A percentile compares a stretch with the other conserved stretches of the same genome.
phyloP scores from a whole-genome alignment of 306 rosid species.

The Astragalus glycyphyllos region DNA sequence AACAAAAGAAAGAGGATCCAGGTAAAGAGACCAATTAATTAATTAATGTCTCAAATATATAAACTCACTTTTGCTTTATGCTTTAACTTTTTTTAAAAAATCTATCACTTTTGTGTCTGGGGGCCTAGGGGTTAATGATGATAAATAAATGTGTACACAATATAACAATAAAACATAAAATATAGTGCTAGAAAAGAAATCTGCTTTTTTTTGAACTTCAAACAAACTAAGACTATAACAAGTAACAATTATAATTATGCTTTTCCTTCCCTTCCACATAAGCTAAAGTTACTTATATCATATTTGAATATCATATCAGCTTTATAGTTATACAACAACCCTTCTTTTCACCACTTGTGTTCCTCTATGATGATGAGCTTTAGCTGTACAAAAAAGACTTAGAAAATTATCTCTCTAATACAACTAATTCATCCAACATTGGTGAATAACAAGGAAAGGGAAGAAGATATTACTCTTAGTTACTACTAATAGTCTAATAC shows the following conservation, averaged over 20 bases:
- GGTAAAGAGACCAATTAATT: conserved; percentile 33
- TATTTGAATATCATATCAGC: conserved; percentile 49
- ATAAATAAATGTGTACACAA: conserved; percentile 50
- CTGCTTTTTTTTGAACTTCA: conserved; percentile 38
- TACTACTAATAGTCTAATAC: conserved; percentile 17
- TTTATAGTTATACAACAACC: conserved; percentile 49
- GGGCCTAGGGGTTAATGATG: conserved; percentile 47
- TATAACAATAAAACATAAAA: conserved; percentile 38
- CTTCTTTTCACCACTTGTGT: too few species aligned
- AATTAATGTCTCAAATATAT: conserved; percentile 16
- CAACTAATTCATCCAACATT: conserved; percentile 46
- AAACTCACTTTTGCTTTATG: conserved; percentile 42
- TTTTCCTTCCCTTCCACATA: conserved; percentile 3
- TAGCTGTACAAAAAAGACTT: too few species aligned
- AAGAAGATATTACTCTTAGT: conserved; percentile 10
- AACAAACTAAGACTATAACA: conserved; percentile 40
- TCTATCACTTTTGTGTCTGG: conserved; percentile 50
- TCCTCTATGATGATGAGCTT: too few species aligned
- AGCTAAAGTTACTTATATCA: conserved; percentile 32
- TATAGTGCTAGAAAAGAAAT: conserved; percentile 15
- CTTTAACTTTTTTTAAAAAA: conserved; percentile 50
- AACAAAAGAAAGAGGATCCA: background rate
- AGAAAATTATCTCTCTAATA: conserved; percentile 48
- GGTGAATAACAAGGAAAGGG: conserved; percentile 22
- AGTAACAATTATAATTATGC: conserved; percentile 36